phyloP scores from a whole-genome alignment of 345 rosid species.

The Citropsis articulata region DNA sequence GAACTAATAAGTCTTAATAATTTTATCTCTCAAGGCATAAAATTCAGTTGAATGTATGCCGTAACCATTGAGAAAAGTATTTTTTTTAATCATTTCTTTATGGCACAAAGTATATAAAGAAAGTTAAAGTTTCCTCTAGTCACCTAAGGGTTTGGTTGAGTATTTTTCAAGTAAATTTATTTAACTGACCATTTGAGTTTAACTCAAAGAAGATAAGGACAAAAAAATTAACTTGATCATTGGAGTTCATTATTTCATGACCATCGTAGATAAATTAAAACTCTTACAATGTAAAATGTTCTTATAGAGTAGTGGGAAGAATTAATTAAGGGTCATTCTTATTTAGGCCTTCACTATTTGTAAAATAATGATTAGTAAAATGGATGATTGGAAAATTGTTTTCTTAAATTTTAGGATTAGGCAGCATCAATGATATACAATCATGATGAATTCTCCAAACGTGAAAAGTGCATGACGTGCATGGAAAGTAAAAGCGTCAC shows the following conservation, averaged over 20 bases:
- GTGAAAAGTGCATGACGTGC: slow-evolving; percentile 41
- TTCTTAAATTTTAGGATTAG: too few species aligned
- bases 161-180: too few species aligned
- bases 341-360: too few species aligned
- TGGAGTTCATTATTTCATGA: too few species aligned
- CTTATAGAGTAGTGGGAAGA: too few species aligned
- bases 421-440: background rate
- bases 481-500: slow-evolving; percentile 22
- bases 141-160: too few species aligned
- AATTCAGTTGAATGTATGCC: background rate
- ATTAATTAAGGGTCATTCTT: too few species aligned
- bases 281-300: background rate
- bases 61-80: background rate
- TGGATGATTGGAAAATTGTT: too few species aligned
- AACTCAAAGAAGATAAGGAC: too few species aligned
- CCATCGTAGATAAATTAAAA: background rate
- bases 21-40: background rate
- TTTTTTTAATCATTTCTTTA: background rate
- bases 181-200: too few species aligned
- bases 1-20: background rate
- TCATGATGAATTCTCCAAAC: background rate
- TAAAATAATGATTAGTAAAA: too few species aligned
- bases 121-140: background rate
- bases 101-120: background rate
- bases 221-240: too few species aligned